Conservation (phyloP, 257 asterid species). For the Solanum pinnatisectum region DNA sequence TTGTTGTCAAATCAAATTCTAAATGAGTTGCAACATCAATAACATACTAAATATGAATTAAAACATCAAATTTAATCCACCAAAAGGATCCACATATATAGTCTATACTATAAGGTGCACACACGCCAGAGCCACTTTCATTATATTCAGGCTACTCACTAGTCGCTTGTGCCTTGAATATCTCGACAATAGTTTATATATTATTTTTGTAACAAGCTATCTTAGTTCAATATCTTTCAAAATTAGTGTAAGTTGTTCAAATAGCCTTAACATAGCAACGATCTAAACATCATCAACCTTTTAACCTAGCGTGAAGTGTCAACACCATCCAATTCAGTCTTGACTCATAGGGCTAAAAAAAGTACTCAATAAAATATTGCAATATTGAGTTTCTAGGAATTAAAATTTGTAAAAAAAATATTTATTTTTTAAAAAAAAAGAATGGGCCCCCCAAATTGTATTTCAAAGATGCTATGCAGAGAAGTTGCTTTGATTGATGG, state of each 20-base stretch:
- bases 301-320: not conserved
- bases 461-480: constrained; percentile 3
- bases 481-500: constrained; percentile 7
- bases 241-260: fast-evolving
- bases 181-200: not conserved
- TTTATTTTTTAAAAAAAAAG: too few species aligned
- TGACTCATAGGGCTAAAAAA: too few species aligned
- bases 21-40: not conserved
- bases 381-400: not conserved
- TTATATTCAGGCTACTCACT: too few species aligned
- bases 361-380: not conserved
- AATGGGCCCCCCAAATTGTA: not conserved
- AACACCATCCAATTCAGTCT: not conserved
- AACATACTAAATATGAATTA: not conserved
- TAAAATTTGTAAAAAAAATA: not conserved
- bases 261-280: not conserved
- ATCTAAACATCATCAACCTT: not conserved
- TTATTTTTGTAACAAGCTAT: not conserved
- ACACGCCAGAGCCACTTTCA: not conserved
- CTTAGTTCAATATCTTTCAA: not conserved
- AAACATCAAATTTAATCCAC: not conserved
- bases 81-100: not conserved
- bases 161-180: not conserved
- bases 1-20: not conserved
- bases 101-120: not conserved